Evolutionary conservation across 495 filamentous ascomycete genomes (phyloP).

Genomic region (Bacidia rubella): DNA sequence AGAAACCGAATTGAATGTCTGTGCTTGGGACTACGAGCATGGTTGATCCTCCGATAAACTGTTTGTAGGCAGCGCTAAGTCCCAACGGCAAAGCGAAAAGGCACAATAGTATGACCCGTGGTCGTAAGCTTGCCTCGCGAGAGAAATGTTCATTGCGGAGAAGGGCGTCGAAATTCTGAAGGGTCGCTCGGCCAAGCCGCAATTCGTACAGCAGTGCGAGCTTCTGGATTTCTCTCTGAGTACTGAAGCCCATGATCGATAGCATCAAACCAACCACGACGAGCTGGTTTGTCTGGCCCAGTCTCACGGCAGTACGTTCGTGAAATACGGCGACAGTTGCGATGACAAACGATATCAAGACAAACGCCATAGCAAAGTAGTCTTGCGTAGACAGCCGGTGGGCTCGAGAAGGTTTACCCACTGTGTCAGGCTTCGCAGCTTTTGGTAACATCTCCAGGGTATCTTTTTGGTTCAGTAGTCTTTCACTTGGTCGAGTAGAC

Average conservation of each 20-base stretch:
- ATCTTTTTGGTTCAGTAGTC: too few species aligned
- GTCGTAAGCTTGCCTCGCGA: neutral
- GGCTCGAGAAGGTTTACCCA: too few species aligned
- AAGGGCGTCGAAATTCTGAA: conserved; percentile 5
- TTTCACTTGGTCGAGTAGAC: too few species aligned
- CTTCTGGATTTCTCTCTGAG: neutral
- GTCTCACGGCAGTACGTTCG: neutral
- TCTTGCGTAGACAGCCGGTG: too few species aligned
- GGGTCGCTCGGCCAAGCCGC: neutral
- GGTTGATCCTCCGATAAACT: neutral
- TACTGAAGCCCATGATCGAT: conserved; percentile 3
- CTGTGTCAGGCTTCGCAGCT: too few species aligned
- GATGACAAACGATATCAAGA: neutral
- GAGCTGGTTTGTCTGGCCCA: conserved; percentile 4
- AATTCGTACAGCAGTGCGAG: neutral
- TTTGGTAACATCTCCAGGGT: too few species aligned
- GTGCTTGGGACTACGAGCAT: neutral
- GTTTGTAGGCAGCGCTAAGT: neutral
- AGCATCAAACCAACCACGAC: conserved; percentile 5
- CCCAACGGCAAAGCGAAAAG: neutral
- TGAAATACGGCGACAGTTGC: neutral
- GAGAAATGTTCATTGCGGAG: neutral
- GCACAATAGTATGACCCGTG: neutral
- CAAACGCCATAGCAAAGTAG: neutral
- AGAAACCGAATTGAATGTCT: neutral